Conservation (phyloP, 2,329 filamentous ascomycete genomes). For the Apiospora pterosperma region DNA sequence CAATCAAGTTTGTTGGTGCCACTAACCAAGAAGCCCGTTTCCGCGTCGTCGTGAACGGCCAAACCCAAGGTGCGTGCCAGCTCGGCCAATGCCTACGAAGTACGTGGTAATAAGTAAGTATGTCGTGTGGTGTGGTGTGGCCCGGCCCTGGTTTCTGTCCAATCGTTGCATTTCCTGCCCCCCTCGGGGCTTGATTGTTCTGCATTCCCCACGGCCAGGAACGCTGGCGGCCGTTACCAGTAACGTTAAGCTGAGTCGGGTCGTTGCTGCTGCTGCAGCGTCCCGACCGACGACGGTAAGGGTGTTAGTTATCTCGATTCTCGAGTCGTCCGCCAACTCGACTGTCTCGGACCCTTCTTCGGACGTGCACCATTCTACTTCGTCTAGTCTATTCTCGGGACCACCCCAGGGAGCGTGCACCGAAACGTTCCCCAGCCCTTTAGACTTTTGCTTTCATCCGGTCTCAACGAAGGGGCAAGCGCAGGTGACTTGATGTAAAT, state of each 20-base stretch:
- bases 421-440: not conserved
- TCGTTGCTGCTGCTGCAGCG: not conserved
- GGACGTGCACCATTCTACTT: not conserved
- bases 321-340: not conserved
- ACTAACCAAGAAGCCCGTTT: not conserved
- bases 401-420: not conserved
- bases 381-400: not conserved
- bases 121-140: not conserved
- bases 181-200: not conserved
- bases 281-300: not conserved
- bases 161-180: not conserved
- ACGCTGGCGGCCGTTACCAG: not conserved
- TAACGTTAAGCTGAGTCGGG: too few species aligned
- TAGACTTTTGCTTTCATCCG: not conserved
- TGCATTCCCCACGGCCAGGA: not conserved
- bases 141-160: not conserved
- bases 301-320: not conserved
- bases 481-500: not conserved
- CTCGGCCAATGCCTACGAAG: not conserved
- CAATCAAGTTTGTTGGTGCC: not conserved
- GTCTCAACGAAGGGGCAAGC: not conserved
- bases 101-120: not conserved
- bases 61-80: not conserved
- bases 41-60: not conserved
- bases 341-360: not conserved